phyloP scores from a whole-genome alignment of 2,329 filamentous ascomycete species.

The Hansfordia pulvinata region DNA sequence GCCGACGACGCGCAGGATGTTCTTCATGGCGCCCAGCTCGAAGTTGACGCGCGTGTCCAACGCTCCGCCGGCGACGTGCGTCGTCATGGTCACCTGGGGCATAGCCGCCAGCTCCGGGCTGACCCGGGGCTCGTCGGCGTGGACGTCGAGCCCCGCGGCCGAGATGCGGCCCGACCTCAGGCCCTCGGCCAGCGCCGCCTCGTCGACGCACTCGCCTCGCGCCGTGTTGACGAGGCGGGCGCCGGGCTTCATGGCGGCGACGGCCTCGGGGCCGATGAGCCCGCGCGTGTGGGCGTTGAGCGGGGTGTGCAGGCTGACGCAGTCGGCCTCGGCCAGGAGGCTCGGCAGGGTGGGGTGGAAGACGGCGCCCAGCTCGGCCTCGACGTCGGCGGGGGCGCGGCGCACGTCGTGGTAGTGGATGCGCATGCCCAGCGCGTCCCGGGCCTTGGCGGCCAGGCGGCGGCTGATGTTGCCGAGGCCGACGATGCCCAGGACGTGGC shows the following conservation, averaged over 20 bases:
- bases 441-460: conserved; percentile 29
- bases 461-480: conserved; percentile 34
- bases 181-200: conserved; percentile 31
- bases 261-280: conserved; percentile 15
- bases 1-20: conserved; percentile 16
- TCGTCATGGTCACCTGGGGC: conserved; percentile 23
- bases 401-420: conserved; percentile 36
- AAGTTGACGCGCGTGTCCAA: conserved; percentile 25
- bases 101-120: conserved; percentile 19
- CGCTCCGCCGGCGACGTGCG: conserved; percentile 22
- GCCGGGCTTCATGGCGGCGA: conserved; percentile 31
- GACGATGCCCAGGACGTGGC: conserved; percentile 34
- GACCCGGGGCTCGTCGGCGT: conserved; percentile 37
- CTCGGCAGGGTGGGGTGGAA: conserved; percentile 14
- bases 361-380: conserved; percentile 13
- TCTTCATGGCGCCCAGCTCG: conserved; percentile 22
- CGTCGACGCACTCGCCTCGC: conserved; percentile 35
- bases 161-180: conserved; percentile 29
- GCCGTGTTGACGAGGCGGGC: conserved; percentile 37
- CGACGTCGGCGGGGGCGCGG: conserved; percentile 12
- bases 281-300: conserved; percentile 13
- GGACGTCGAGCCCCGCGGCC: conserved; percentile 38
- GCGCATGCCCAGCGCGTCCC: conserved; percentile 34
- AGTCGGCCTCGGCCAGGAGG: conserved; percentile 17
- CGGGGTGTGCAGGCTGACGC: conserved; percentile 19